A percentile compares a stretch with the other conserved stretches of the same genome.
Conservation (phyloP, 148 eudicot genomes). For the Rhododendron vialii region DNA sequence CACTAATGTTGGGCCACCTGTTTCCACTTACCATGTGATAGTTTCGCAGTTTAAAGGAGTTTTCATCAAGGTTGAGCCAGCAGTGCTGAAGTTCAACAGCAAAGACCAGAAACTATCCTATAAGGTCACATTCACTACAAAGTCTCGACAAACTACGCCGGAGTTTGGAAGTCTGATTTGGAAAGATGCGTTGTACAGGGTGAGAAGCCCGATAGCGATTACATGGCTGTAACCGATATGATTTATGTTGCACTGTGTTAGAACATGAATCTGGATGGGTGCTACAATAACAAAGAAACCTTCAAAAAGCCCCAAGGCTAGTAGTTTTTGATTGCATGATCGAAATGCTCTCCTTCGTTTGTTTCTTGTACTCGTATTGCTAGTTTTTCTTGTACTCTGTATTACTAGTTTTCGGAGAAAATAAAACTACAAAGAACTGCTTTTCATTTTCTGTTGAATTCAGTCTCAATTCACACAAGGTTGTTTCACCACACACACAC, state of each 20-base stretch:
- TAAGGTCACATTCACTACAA: constrained; percentile 49
- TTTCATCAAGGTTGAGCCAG: constrained; percentile 56
- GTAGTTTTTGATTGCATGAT: not conserved
- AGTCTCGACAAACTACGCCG: constrained; percentile 40
- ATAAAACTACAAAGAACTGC: not conserved
- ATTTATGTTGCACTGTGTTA: constrained; percentile 6
- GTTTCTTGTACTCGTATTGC: not conserved
- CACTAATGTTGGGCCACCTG: constrained; percentile 67
- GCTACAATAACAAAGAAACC: constrained; percentile 7
- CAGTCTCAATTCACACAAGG: not conserved
- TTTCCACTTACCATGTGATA: constrained; percentile 56
- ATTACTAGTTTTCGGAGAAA: not conserved
- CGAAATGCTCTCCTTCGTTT: not conserved
- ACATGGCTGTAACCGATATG: constrained; percentile 60
- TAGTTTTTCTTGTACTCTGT: not conserved
- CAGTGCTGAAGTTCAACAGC: constrained; percentile 40
- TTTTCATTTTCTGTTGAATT: not conserved
- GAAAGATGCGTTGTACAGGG: constrained; percentile 71
- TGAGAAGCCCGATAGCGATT: constrained; percentile 70
- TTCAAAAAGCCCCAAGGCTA: not conserved
- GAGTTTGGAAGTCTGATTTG: constrained; percentile 69
- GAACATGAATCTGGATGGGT: constrained; percentile 10
- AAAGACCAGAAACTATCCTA: constrained; percentile 53
- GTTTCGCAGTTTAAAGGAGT: constrained; percentile 62
- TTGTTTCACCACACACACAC: not conserved